Percentiles rank a stretch among this genome's conserved stretches.
phyloP scores from a whole-genome alignment of 495 filamentous ascomycete genomes.

The Penicillium crystallinum region DNA sequence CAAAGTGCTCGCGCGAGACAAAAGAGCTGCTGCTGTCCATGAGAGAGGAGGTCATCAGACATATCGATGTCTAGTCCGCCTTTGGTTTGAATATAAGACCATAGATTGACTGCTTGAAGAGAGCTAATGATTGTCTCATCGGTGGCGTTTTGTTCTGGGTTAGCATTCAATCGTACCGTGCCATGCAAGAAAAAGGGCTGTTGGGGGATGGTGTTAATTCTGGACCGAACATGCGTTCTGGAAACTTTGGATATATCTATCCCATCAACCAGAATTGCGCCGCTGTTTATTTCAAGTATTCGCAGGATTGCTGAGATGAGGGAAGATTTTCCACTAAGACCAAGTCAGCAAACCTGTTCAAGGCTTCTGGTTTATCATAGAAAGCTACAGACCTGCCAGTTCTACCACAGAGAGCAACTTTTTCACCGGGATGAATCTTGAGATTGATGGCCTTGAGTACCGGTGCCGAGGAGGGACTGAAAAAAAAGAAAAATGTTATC shows the following conservation, averaged over 20 bases:
- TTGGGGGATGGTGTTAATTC: constrained; percentile 42
- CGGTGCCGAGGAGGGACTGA: constrained; percentile 14
- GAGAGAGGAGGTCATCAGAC: constrained; percentile 31
- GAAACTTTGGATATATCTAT: constrained; percentile 36
- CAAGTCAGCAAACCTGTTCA: neutral
- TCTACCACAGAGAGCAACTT: constrained; percentile 42
- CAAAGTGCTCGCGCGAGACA: constrained; percentile 40
- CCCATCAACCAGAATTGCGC: constrained; percentile 42
- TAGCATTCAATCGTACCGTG: constrained; percentile 42
- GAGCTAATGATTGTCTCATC: constrained; percentile 36
- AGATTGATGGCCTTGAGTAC: constrained; percentile 14
- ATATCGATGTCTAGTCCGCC: constrained; percentile 39
- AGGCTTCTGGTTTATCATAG: neutral
- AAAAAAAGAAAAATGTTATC: neutral
- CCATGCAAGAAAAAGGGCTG: constrained; percentile 44
- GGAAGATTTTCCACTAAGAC: constrained; percentile 37
- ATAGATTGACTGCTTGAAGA: constrained; percentile 34
- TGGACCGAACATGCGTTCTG: constrained; percentile 22
- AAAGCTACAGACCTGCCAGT: constrained; percentile 32
- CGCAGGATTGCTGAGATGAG: constrained; percentile 38
- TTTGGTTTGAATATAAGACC: constrained; percentile 31
- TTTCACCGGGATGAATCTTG: constrained; percentile 28
- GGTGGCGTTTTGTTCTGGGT: constrained; percentile 25
- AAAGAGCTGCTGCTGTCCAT: constrained; percentile 47
- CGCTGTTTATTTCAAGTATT: constrained; percentile 29